Conservation (phyloP, 2,329 filamentous ascomycete genomes). For the Talaromyces atroroseus region DNA sequence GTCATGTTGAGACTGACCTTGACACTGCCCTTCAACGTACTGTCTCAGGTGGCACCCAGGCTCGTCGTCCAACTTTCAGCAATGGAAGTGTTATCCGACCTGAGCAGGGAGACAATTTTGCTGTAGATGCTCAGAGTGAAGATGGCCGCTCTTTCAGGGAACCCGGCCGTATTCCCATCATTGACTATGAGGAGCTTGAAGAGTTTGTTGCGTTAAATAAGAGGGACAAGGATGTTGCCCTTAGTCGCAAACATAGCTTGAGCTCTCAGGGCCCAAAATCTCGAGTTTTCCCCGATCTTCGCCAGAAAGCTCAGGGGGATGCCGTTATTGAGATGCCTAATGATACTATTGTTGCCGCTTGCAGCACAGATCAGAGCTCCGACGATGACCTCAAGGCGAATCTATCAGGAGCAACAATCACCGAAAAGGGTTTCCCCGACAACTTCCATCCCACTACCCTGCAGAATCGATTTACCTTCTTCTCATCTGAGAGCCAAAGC, state of each 20-base stretch:
- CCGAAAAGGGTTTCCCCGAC: conserved; percentile 31
- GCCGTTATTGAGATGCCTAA: conserved; percentile 26
- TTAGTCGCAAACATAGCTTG: conserved; percentile 39
- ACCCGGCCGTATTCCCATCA: conserved; percentile 72
- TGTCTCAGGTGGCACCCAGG: conserved; percentile 62
- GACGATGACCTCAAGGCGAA: conserved; percentile 22
- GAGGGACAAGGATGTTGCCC: conserved; percentile 41
- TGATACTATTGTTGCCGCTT: conserved; percentile 29
- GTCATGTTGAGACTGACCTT: conserved; percentile 49
- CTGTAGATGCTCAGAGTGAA: conserved; percentile 55
- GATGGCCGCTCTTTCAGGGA: conserved; percentile 79
- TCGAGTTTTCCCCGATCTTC: conserved; percentile 59
- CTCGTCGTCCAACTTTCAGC: conserved; percentile 55
- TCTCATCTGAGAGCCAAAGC: conserved; percentile 89
- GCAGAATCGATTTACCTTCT: conserved; percentile 87
- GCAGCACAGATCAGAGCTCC: conserved; percentile 22
- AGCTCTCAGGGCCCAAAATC: conserved; percentile 48
- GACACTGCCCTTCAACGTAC: conserved; percentile 63
- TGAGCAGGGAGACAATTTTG: conserved; percentile 30
- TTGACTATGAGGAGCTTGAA: conserved; percentile 89
- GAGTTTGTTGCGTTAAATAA: conserved; percentile 69
- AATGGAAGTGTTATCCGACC: conserved; percentile 54
- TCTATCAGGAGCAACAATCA: conserved; percentile 8
- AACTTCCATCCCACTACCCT: conserved; percentile 47
- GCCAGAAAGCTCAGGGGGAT: conserved; percentile 36